phyloP scores from a whole-genome alignment of 495 filamentous ascomycete genomes.

The Penicillium antarcticum region DNA sequence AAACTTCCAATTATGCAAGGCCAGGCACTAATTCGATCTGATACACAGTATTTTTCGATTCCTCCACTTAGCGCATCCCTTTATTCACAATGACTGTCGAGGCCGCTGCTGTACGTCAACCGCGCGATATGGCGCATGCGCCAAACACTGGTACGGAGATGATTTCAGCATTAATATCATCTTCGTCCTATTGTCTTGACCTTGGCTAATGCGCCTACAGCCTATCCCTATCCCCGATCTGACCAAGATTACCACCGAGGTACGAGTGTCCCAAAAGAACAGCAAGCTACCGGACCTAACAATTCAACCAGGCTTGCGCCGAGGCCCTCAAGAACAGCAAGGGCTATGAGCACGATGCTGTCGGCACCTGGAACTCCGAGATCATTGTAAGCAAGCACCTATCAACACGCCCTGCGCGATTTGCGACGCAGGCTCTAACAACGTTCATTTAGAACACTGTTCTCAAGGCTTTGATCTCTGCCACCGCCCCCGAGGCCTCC shows the following conservation, averaged over 20 bases:
- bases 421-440: conserved; percentile 1
- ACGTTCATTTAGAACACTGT: conserved; percentile 65
- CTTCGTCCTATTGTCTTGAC: neutral
- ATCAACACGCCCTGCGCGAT: neutral
- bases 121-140: neutral
- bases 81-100: conserved; percentile 37
- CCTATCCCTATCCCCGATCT: conserved; percentile 74
- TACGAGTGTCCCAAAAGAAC: conserved; percentile 37
- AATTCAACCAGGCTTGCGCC: conserved; percentile 68
- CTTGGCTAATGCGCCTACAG: conserved; percentile 39
- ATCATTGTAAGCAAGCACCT: conserved; percentile 71
- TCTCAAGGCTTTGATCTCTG: conserved; percentile 79
- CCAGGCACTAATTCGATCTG: neutral
- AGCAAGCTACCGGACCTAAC: conserved; percentile 1
- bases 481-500: conserved; percentile 60
- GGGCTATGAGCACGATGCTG: conserved; percentile 77
- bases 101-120: conserved; percentile 30
- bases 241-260: conserved; percentile 78
- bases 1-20: too few relatives aligned
- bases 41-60: neutral
- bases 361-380: conserved; percentile 78
- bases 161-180: neutral
- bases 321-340: conserved; percentile 64
- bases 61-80: neutral
- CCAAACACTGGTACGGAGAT: neutral